Base-by-base conservation (phyloP, 495 filamentous ascomycete genomes). In the Xylaria palmicola region DNA sequence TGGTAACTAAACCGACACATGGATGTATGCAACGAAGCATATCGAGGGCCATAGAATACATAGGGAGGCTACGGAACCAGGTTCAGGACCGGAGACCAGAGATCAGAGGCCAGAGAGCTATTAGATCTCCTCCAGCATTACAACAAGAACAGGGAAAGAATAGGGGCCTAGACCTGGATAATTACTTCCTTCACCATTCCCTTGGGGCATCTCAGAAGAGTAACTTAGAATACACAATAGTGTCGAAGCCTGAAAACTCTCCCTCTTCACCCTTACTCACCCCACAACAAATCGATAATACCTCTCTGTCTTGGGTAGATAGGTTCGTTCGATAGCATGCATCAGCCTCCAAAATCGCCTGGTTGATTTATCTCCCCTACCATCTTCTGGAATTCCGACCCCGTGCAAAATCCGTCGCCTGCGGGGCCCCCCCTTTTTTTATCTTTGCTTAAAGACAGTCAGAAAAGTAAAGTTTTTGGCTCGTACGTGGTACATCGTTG, bases 1-100 rank as follows among this genome's bases (percentile, higher is more conserved):
- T 36, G 9, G 26, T 29, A 51, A 29, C 45, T 50, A 34, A 40
- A 19, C 56, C 45, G 45, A 59, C 56, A 59, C 44, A 60, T 43
- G 37, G 36, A 52, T 34, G 52, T 52, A 60, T 60, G 57, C 47
- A 27, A 60, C 30, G 37, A 60, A 59, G 45, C 44, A 59, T 41
- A 32, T 15, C n/a, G 27, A 49, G 3, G 29, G 36, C 48, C 47
- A n/a, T 8, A 48, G 9, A 10, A 43, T 26, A 41, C 27, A 36
- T 44, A 45, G 45, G 15, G 13, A 29, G 10, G 45, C 15, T 40
- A 50, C 45, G 27, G 17, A 19, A 36, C n/a, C n/a, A n/a, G n/a
- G n/a, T n/a, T n/a, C n/a, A n/a, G n/a, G n/a, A n/a, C n/a, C n/a
- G n/a, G n/a, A n/a, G n/a, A n/a, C n/a, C n/a, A n/a, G n/a, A n/a